Percentiles rank a stretch among this genome's conserved stretches.
Conservation (phyloP, 163 green algal species). For the Chlamydomonas reinhardtii region DNA sequence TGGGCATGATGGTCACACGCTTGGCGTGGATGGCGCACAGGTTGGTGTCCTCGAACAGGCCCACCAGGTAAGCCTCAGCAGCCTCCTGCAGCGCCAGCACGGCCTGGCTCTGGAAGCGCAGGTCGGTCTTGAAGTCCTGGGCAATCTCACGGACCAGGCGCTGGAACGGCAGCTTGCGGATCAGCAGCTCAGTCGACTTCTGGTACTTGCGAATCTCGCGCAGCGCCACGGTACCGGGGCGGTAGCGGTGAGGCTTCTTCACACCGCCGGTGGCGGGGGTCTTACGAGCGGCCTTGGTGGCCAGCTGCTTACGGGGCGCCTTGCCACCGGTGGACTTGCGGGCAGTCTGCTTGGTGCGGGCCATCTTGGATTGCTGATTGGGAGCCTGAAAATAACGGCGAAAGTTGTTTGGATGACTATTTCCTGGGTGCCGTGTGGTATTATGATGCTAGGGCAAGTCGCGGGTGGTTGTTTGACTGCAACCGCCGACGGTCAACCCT, state of each 20-base stretch:
- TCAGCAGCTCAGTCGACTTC: constrained; percentile 96
- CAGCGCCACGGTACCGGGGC: constrained; percentile 90
- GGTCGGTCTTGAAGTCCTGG: constrained; percentile 97
- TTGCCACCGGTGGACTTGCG: constrained; percentile 91
- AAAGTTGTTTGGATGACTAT: background rate
- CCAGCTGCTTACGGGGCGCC: constrained; percentile 91
- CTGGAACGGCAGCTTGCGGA: constrained; percentile 98
- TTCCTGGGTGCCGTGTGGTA: no score
- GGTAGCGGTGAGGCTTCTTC: constrained; percentile 95
- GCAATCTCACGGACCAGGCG: constrained; percentile 95
- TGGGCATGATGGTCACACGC: constrained; percentile 98
- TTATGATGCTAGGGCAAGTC: no score
- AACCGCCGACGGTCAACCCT: no score
- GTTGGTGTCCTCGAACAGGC: constrained; percentile 78
- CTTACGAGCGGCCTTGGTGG: constrained; percentile 93
- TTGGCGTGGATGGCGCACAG: constrained; percentile 98
- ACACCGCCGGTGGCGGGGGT: constrained; percentile 73
- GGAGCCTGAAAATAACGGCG: background rate
- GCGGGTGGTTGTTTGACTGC: no score
- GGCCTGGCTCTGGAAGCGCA: constrained; percentile 83
- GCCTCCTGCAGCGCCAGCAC: constrained; percentile 86
- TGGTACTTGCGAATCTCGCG: constrained; percentile 98
- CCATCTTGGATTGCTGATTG: constrained; percentile 65
- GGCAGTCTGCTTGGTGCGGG: constrained; percentile 88
- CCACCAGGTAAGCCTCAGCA: constrained; percentile 77